These are phyloP conservation scores for Claviceps sorghi DNA, from an alignment of 2,329 filamentous ascomycete species.

Conservation along the genomic window DNA sequence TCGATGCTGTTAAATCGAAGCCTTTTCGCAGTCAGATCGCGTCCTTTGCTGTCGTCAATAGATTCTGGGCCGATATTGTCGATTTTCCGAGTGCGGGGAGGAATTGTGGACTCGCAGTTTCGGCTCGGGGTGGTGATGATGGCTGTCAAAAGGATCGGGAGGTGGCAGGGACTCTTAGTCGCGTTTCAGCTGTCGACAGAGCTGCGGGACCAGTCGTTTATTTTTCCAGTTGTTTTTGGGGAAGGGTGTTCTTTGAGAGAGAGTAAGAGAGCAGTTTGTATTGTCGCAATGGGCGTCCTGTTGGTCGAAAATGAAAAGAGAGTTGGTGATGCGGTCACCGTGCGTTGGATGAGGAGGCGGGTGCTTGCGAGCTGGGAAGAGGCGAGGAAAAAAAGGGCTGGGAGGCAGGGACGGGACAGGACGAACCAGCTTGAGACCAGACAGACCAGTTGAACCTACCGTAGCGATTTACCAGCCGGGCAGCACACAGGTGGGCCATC, in stretches of 20 bases:
- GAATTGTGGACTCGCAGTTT: background rate
- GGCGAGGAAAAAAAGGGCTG: background rate
- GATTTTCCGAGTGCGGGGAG: background rate
- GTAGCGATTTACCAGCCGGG: no score
- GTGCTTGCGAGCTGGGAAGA: background rate
- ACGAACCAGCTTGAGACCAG: background rate
- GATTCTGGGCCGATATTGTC: background rate
- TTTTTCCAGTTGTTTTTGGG: background rate
- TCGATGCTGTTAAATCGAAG: background rate
- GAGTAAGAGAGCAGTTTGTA: no score
- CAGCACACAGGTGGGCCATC: background rate
- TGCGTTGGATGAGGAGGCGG: background rate
- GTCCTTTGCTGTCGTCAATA: background rate
- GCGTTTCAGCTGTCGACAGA: background rate
- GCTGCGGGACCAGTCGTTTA: background rate
- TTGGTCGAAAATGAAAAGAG: background rate
- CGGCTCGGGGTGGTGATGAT: background rate
- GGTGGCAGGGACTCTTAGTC: background rate
- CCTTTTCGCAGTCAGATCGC: background rate
- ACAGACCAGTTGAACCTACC: background rate
- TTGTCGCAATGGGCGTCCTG: background rate
- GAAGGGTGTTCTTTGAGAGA: no score
- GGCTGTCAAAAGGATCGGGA: background rate
- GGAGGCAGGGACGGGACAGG: constrained; percentile 2
- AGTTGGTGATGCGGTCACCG: constrained; percentile 2